Evolutionary conservation across 345 rosid species (phyloP), one percentile per base, ranked within the genome.

Genomic region (Bruguiera gymnorhiza): DNA sequence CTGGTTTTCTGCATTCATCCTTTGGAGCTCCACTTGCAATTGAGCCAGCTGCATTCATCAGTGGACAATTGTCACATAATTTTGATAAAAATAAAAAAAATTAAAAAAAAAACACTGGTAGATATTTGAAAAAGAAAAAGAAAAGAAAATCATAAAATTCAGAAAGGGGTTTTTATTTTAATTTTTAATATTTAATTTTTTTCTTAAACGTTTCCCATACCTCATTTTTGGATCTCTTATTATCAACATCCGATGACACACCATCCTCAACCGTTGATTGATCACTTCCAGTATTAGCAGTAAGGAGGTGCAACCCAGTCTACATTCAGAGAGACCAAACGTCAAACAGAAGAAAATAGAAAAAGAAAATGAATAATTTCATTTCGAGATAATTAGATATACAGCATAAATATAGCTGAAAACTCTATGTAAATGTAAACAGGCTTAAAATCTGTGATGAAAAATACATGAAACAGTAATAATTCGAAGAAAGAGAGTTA

Each of bases 241-340:
- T 81, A 67, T 87, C 90, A 70, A 70, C 69, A 57, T 86, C 85
- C 0, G 95, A 85, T 19, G 96, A 94, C 0, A 80, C 73, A 19
- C 91, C 96, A 74, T 91, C 92, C 46, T 91, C 96, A 60, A 91
- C 89, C 29, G 82, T 85, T 32, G 96, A 91, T 69, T 94, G 86
- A 79, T 91, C 93, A 73, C 97, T 94, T 78, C 92, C 81, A 1
- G 83, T 73, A 66, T 89, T 85, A 56, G 81, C 87, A 23, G 90
- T 94, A 8, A 83, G 86, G 73, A 94, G 97, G 66, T 76, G 91
- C 86, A 94, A 84, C 4, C 96, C 92, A 66, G 89, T 94, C 98
- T 94, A 72, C 60, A 4, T 68, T 46, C 13, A 43, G 18, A 13
- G 50, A 15, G 19, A 43, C 18, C 50, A 43, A 43, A 43, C 50